phyloP scores from a whole-genome alignment of 2,329 filamentous ascomycete genomes.

The Plenodomus tracheiphilus region DNA sequence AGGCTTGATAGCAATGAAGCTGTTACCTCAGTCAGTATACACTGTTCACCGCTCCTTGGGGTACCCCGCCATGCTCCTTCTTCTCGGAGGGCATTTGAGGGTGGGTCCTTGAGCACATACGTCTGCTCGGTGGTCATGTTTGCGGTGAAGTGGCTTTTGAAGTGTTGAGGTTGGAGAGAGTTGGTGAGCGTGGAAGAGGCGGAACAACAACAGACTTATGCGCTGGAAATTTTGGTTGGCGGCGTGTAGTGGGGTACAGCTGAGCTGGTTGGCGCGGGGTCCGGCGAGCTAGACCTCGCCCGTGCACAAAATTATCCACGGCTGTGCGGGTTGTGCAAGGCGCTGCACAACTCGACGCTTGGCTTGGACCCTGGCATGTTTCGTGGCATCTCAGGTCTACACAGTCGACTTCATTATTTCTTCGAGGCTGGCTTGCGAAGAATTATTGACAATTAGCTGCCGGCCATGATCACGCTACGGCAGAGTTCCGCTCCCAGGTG shows the following conservation, averaged over 20 bases:
- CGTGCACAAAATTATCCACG: slow-evolving; percentile 16
- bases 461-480: slow-evolving; percentile 30
- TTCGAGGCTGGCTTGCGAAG: slow-evolving; percentile 21
- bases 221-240: slow-evolving; percentile 28
- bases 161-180: slow-evolving; percentile 30
- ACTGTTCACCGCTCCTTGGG: slow-evolving; percentile 21
- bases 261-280: slow-evolving; percentile 9
- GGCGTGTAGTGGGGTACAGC: slow-evolving; percentile 27
- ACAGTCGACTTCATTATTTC: not conserved
- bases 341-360: not conserved
- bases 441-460: slow-evolving; percentile 13
- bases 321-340: too few species aligned
- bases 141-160: slow-evolving; percentile 36
- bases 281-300: slow-evolving; percentile 3
- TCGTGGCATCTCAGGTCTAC: slow-evolving; percentile 1
- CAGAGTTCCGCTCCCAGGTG: slow-evolving; percentile 59
- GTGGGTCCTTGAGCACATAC: slow-evolving; percentile 57
- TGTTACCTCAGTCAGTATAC: slow-evolving; percentile 49
- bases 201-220: slow-evolving; percentile 8
- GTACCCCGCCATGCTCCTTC: not conserved
- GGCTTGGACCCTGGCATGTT: not conserved
- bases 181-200: slow-evolving; percentile 11
- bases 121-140: slow-evolving; percentile 77
- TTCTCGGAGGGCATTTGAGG: not conserved
- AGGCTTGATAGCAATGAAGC: slow-evolving; percentile 99